These are phyloP conservation scores for Leishmania major DNA, from an alignment of 208 protist species.

Conservation along the genomic window DNA sequence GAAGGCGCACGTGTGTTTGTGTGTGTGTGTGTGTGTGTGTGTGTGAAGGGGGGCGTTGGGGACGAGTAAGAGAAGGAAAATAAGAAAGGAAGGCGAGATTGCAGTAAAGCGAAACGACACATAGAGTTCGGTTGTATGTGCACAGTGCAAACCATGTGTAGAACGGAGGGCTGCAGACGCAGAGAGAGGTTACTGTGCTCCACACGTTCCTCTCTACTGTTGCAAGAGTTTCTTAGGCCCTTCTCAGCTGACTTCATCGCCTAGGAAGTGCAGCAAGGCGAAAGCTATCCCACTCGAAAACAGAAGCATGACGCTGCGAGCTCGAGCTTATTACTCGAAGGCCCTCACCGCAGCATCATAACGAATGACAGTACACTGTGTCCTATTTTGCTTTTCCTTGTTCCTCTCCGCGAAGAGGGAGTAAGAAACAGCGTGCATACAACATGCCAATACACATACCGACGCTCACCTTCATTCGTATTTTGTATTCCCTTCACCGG, in stretches of 20 bases:
- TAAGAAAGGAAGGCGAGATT: neutral
- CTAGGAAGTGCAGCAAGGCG: neutral
- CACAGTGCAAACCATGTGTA: neutral
- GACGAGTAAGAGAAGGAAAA: neutral
- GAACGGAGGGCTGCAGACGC: neutral
- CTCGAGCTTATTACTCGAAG: neutral
- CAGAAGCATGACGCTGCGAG: neutral
- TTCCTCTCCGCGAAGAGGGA: neutral
- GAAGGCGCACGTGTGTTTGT: neutral
- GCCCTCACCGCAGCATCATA: neutral
- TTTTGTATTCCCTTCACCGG: neutral
- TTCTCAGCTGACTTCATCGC: neutral
- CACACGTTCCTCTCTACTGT: neutral
- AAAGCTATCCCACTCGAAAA: neutral
- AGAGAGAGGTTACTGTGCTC: neutral
- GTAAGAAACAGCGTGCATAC: neutral
- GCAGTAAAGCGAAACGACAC: neutral
- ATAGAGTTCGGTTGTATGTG: neutral
- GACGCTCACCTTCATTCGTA: neutral
- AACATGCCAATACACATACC: neutral
- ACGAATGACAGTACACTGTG: neutral
- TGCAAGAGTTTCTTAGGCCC: neutral
- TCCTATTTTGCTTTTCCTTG: neutral
- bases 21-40: constrained; percentile 5
- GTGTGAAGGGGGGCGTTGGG: neutral